These are phyloP conservation scores for Taiwanofungus camphoratus DNA, from an alignment of 1,284 basidiomycete species.

Conservation along the genomic window DNA sequence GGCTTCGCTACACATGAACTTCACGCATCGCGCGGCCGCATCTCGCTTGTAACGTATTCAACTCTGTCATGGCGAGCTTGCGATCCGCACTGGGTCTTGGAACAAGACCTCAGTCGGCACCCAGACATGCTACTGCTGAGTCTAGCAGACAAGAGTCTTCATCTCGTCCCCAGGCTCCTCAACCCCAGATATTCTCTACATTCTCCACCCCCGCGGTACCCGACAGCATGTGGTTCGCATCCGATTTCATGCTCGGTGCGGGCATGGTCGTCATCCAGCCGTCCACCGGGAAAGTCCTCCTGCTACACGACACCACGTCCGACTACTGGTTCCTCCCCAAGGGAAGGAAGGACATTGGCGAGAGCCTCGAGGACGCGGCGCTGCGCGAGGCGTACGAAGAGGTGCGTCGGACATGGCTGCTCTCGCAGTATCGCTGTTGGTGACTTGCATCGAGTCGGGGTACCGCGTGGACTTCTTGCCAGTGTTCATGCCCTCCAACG, in stretches of 20 bases:
- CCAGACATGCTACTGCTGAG: too few species aligned
- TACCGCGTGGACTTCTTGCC: conserved; percentile 46
- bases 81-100: too few species aligned
- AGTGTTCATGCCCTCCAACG: conserved; percentile 32
- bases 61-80: too few species aligned
- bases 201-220: conserved; percentile 28
- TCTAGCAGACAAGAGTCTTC: too few species aligned
- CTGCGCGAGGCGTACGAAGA: conserved; percentile 63
- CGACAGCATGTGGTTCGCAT: conserved; percentile 38
- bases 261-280: conserved; percentile 59
- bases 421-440: background rate
- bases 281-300: conserved; percentile 32
- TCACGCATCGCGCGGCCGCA: too few species aligned
- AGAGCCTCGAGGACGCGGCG: conserved; percentile 50
- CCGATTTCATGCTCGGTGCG: conserved; percentile 50
- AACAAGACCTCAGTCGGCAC: too few species aligned
- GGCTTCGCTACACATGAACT: too few species aligned
- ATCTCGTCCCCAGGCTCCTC: background rate
- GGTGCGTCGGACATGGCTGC: conserved; percentile 31
- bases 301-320: conserved; percentile 36
- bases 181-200: conserved; percentile 12
- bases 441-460: conserved; percentile 37
- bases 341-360: conserved; percentile 59
- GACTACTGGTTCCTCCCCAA: conserved; percentile 51
- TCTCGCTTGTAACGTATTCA: too few species aligned